Conservation (phyloP, 176 grass and related monocot genomes). For the Oryza coarctata region DNA sequence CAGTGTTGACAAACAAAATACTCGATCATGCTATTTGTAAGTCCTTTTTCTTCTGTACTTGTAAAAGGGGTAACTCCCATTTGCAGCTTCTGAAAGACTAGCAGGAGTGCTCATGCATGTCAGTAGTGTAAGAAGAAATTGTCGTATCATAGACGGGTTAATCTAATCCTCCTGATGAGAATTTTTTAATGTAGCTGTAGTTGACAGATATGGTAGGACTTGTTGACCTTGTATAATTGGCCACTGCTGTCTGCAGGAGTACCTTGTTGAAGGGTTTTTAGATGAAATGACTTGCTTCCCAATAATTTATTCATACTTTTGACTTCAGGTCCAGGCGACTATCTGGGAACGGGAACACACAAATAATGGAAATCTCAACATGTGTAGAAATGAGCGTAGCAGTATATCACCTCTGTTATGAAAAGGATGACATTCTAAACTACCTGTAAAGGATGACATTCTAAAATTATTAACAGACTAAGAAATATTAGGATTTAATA, state of each 20-base stretch:
- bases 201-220: constrained; percentile 22
- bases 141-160: background rate
- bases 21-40: background rate
- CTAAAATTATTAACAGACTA: too few species aligned
- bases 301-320: constrained; percentile 1
- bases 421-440: too few species aligned
- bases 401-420: too few species aligned
- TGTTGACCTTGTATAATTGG: too few species aligned
- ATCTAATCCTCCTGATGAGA: background rate
- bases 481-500: too few species aligned
- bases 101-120: background rate
- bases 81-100: background rate
- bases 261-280: background rate
- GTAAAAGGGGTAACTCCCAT: background rate
- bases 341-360: background rate
- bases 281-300: constrained; percentile 22
- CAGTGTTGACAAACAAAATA: background rate
- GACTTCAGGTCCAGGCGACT: background rate
- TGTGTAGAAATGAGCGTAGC: background rate
- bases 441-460: too few species aligned
- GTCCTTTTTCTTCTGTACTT: background rate
- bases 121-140: background rate
- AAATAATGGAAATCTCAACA: background rate
- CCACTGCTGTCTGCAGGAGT: too few species aligned
- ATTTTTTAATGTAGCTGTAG: background rate